Evolutionary conservation across 2,329 filamentous ascomycete species (phyloP).

Genomic region (Mycosphaerella sp.): DNA sequence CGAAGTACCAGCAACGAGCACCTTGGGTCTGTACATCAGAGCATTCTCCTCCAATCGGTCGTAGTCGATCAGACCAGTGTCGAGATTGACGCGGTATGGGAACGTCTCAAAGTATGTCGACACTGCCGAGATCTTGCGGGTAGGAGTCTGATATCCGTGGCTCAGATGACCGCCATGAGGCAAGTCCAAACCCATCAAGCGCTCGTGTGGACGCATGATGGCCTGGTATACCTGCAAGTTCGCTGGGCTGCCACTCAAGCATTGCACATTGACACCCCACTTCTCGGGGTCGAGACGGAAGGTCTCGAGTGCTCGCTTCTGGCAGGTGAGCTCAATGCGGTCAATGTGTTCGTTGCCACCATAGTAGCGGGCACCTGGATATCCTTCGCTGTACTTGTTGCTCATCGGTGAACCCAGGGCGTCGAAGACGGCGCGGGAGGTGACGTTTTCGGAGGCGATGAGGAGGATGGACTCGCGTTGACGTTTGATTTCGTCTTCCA

Average conservation of each 20-base stretch:
- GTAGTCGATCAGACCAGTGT: slow-evolving; percentile 96
- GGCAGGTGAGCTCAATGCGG: slow-evolving; percentile 89
- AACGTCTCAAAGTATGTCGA: slow-evolving; percentile 99
- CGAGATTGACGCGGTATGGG: slow-evolving; percentile 83
- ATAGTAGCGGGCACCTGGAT: slow-evolving; percentile 97
- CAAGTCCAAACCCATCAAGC: slow-evolving; percentile 93
- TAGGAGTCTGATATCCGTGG: slow-evolving; percentile 94
- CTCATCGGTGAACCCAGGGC: slow-evolving; percentile 87
- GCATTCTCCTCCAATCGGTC: slow-evolving; percentile 86
- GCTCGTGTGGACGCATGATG: slow-evolving; percentile 83
- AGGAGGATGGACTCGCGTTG: slow-evolving; percentile 98
- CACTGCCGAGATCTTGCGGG: slow-evolving; percentile 77
- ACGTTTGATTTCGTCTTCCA: slow-evolving; percentile 93
- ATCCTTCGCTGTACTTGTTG: slow-evolving; percentile 99
- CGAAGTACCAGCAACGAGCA: slow-evolving; percentile 92
- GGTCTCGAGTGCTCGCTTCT: slow-evolving; percentile 82
- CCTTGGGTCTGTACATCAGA: slow-evolving; percentile 87
- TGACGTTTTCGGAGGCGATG: slow-evolving; percentile 99
- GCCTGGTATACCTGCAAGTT: slow-evolving; percentile 86
- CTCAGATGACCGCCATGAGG: slow-evolving; percentile 94
- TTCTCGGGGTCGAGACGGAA: slow-evolving; percentile 80
- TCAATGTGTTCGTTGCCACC: slow-evolving; percentile 99
- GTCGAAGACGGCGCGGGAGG: slow-evolving; percentile 95
- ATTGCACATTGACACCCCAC: slow-evolving; percentile 99
- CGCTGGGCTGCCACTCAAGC: slow-evolving; percentile 70